A percentile compares a stretch with the other conserved stretches of the same genome.
phyloP scores from a whole-genome alignment of 1,284 basidiomycete species.

The Earliella scabrosa region DNA sequence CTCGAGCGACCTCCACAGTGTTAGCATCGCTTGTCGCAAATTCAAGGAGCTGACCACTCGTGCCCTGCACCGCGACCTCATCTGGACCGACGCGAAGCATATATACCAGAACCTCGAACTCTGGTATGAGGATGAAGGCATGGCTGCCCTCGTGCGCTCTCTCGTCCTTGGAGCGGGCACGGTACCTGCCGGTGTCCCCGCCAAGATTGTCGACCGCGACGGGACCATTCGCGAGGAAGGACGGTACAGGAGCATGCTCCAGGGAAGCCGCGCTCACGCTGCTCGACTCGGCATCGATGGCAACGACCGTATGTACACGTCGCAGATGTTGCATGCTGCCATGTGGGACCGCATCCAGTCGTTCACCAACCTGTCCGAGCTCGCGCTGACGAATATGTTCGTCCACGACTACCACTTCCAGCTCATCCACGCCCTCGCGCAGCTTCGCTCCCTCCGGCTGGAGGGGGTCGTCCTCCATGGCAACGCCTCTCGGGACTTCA shows the following conservation, averaged over 20 bases:
- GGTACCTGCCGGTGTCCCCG: slow-evolving; percentile 20
- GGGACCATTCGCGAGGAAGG: slow-evolving; percentile 1
- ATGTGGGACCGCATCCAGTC: slow-evolving; percentile 34
- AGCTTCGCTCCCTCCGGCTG: slow-evolving; percentile 38
- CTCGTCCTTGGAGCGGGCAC: slow-evolving; percentile 30
- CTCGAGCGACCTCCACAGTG: slow-evolving; percentile 35
- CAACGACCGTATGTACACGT: not conserved
- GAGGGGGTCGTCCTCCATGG: slow-evolving; percentile 40
- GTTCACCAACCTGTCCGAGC: slow-evolving; percentile 38
- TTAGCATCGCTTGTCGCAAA: slow-evolving; percentile 10
- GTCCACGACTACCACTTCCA: slow-evolving; percentile 38
- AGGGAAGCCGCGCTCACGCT: too few relatives aligned
- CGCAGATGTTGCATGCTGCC: slow-evolving; percentile 24
- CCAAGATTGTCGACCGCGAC: slow-evolving; percentile 15
- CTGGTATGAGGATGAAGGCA: slow-evolving; percentile 25
- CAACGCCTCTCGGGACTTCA: slow-evolving; percentile 16
- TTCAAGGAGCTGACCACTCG: slow-evolving; percentile 38
- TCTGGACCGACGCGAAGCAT: slow-evolving; percentile 37
- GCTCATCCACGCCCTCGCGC: slow-evolving; percentile 38
- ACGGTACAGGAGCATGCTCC: too few relatives aligned
- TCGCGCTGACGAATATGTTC: slow-evolving; percentile 38
- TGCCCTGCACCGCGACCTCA: slow-evolving; percentile 40
- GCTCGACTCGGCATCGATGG: not conserved
- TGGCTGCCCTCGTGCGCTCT: slow-evolving; percentile 25
- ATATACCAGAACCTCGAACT: slow-evolving; percentile 26